Base-by-base conservation (phyloP, 306 rosid genomes). In the Trifolium pratense region DNA sequence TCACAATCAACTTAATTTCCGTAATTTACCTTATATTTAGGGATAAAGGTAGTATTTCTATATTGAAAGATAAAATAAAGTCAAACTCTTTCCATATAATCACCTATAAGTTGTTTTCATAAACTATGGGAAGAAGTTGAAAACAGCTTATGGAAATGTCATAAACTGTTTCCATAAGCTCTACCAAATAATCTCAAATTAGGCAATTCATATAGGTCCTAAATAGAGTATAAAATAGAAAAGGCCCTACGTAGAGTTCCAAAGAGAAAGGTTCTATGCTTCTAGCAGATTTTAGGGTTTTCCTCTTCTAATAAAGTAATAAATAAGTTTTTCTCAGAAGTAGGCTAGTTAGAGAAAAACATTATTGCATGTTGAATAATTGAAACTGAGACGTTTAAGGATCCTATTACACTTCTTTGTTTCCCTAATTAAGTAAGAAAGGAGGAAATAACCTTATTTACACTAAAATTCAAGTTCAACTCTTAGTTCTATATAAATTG, bases 401-500 rank as follows among this genome's bases (percentile, higher is more conserved):
- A 51, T 68, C 37, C 5, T 66, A 8, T 10, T 55, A 23, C 52
- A 32, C 32, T 29, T 51, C 16, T 23, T 61, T 70, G 36, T 61
- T 77, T 17, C 9, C 13, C 42, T 9, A 21, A 36, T 39, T 10
- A 77, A 20, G 21, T 48, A 43, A 75, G 14, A 39, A 70, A 49
- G 57, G 67, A 31, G 36, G 36, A 14, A 40, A 51, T 14, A 25
- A 9, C 45, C 31, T 14, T 45, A 46, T 31, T 36, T 29, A 45
- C 48, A 16, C 49, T 13, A 43, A 72, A 29, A 26, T 66, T 34
- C 14, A 45, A 64, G 36, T 65, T 9, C 9, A 53, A 64, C 23
- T 78, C 43, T 61, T 61, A 20, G 77, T 63, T 63, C 46, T 18
- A n/a, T 23, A 60, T 73, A 57, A 53, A 16, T 43, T 46, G 20